These are phyloP conservation scores for Umbellularia californica DNA, from an alignment of 164 flowering plant species.

Conservation along the genomic window DNA sequence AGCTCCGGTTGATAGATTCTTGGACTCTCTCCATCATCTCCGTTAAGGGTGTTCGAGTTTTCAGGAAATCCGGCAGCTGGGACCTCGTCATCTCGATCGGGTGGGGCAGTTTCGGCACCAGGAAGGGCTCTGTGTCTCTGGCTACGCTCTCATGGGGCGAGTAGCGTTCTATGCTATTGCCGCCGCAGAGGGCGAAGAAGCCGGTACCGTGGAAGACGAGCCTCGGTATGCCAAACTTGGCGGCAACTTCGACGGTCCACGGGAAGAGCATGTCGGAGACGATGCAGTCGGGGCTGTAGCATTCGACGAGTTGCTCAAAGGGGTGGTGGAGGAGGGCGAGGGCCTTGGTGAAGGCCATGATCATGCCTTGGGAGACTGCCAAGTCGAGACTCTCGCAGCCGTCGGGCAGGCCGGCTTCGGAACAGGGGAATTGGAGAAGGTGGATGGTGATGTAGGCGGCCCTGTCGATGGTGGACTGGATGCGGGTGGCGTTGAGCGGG, in stretches of 20 bases:
- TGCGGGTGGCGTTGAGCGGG: constrained; percentile 33
- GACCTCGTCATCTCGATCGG: constrained; percentile 17
- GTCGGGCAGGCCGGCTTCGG: constrained; percentile 5
- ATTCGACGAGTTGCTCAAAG: constrained; percentile 20
- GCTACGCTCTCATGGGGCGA: constrained; percentile 11
- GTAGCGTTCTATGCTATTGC: neutral
- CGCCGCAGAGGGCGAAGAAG: constrained; percentile 20
- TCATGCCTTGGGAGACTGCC: constrained; percentile 5
- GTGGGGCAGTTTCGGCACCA: constrained; percentile 26
- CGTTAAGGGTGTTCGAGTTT: neutral
- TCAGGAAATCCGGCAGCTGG: constrained; percentile 6
- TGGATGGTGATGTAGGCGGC: neutral
- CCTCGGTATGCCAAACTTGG: constrained; percentile 27
- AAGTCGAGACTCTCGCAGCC: constrained; percentile 10
- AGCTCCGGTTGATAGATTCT: constrained; percentile 10
- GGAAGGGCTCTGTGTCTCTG: constrained; percentile 20
- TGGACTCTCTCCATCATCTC: neutral
- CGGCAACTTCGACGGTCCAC: constrained; percentile 27
- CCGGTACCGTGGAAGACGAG: constrained; percentile 23
- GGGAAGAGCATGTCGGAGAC: constrained; percentile 36
- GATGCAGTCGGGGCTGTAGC: constrained; percentile 26
- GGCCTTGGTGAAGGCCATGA: constrained; percentile 17
- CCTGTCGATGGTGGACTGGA: constrained; percentile 11
- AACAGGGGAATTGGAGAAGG: constrained; percentile 2
- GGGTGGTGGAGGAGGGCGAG: constrained; percentile 19